These are phyloP conservation scores for Rhododendron simsii DNA, from an alignment of 148 eudicot species.

Conservation along the genomic window DNA sequence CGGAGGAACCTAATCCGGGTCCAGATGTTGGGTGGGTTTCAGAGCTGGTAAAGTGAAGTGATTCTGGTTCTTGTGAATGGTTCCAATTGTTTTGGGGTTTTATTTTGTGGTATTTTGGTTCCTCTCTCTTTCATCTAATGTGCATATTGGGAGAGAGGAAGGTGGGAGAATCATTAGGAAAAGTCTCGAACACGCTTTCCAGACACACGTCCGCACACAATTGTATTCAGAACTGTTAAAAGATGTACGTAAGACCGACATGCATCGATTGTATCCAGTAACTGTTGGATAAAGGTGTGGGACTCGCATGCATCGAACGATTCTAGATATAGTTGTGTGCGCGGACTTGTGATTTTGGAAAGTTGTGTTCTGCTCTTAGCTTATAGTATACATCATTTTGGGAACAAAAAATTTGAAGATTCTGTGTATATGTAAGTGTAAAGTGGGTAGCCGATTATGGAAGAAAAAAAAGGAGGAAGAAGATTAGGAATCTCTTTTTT, in stretches of 20 bases:
- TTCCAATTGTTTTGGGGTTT: neutral
- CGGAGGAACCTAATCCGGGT: slow-evolving; percentile 20
- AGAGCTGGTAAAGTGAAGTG: slow-evolving; percentile 54
- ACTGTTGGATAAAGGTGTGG: neutral
- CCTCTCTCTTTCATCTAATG: neutral
- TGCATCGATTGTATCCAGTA: neutral
- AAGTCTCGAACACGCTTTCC: neutral
- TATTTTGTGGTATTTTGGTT: neutral
- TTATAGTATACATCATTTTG: neutral
- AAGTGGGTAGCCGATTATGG: neutral
- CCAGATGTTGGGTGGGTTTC: slow-evolving; percentile 83
- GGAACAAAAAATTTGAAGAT: neutral
- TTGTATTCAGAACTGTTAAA: neutral
- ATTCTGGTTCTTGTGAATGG: neutral
- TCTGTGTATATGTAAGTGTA: neutral
- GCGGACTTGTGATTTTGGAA: neutral
- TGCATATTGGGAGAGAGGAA: neutral
- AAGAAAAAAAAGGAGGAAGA: neutral
- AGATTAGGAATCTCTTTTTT: slow-evolving; percentile 5
- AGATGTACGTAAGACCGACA: neutral
- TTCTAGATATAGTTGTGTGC: neutral
- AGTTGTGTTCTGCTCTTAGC: neutral
- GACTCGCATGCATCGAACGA: neutral
- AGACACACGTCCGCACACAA: neutral
- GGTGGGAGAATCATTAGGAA: neutral